These are phyloP conservation scores for Alternaria sp. DNA, from an alignment of 2,329 filamentous ascomycete species.

Conservation along the genomic window DNA sequence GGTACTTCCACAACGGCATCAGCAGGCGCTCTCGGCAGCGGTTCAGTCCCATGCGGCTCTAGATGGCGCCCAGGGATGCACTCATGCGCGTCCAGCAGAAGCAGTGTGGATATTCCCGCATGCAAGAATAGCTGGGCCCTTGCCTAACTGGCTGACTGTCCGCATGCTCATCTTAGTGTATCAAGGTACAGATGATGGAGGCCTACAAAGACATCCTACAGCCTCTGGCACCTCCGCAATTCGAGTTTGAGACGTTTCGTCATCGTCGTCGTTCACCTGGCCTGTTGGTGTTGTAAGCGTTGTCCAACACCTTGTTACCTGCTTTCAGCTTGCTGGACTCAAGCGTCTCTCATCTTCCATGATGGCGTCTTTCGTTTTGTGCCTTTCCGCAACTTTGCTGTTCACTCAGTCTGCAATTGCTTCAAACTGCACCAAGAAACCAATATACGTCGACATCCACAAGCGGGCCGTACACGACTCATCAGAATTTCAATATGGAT, in stretches of 20 bases:
- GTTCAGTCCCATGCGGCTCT: conserved; percentile 30
- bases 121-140: conserved; percentile 36
- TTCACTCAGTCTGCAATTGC: conserved; percentile 46
- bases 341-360: conserved; percentile 26
- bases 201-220: conserved; percentile 44
- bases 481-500: conserved; percentile 51
- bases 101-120: conserved; percentile 18
- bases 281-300: conserved; percentile 8
- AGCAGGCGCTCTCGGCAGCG: conserved; percentile 37
- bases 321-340: conserved; percentile 38
- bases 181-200: conserved; percentile 23
- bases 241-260: conserved; percentile 31
- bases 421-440: conserved; percentile 48
- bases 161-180: conserved; percentile 33
- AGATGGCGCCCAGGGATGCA: conserved; percentile 26
- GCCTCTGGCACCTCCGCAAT: conserved; percentile 24
- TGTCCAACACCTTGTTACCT: conserved; percentile 12
- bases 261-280: conserved; percentile 21
- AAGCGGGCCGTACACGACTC: conserved; percentile 51
- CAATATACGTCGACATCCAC: conserved; percentile 55
- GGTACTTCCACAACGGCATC: conserved; percentile 29
- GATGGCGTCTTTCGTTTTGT: conserved; percentile 39
- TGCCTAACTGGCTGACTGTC: conserved; percentile 33
- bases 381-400: conserved; percentile 41
- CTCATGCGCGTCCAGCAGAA: conserved; percentile 25